Base-by-base conservation (phyloP, 106 monocot genomes). In the Gastrodia elata region DNA sequence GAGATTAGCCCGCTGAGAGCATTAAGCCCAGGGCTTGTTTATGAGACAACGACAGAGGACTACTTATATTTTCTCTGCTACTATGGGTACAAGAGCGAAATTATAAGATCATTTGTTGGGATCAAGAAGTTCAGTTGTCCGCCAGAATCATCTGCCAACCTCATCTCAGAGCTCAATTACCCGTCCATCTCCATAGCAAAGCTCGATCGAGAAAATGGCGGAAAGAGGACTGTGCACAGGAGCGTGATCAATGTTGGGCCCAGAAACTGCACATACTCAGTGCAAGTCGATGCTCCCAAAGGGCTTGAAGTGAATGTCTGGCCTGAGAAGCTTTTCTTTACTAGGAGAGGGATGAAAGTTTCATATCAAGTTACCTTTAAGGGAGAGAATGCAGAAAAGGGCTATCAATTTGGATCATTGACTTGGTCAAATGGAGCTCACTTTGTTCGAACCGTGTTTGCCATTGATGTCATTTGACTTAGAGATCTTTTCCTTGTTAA, bases 21-120 rank as follows among this genome's bases (percentile, higher is more conserved):
- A 8, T 70, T 97, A 38, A 84, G 92, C 71, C 96, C 96, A 15
- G 96, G 96, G 8, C 77, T 97, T 18, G 92, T 97, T 30, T 97
- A 79, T 43, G 90, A 97, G 27, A 92, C 86, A 27, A 87, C 82
- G n/a, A 71, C 75, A 35, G 27, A 73, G 8, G 96, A 97, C 52
- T 86, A 92, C 81, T 71, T 90, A 2, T 48, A 81, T 58, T 92
- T 97, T 71, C 87, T 97, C 1, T 97, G 96, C 81, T 78, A 90
- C 78, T 83, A 92, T 16, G 96, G 96, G 11, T 97, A 97, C 85
- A 92, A 90, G 52, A 73, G 84, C 6, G 69, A 83, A 37, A 42
- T 76, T 68, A 88, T 97, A 49, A 58, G 82, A 5, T 77, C 82
- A 56, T 32, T 91, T 42, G 68, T 85, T n/a, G 82, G 86, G 65